Percentiles rank a stretch among this genome's conserved stretches.
phyloP scores from a whole-genome alignment of 148 eudicot species.

The Bassia scoparia region DNA sequence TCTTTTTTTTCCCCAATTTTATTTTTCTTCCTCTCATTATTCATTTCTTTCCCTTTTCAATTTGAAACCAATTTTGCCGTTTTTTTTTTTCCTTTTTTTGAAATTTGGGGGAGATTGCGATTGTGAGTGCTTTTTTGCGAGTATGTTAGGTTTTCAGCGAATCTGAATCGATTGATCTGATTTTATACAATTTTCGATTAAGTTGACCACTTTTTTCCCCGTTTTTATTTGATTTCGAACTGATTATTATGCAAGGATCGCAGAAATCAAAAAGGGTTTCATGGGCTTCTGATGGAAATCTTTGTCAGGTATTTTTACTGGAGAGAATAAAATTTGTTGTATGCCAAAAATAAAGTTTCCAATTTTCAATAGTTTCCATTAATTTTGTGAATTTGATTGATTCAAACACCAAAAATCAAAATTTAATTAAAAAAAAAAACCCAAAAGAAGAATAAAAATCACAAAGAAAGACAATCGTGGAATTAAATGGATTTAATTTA shows the following conservation, averaged over 20 bases:
- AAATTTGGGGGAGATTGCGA: background rate
- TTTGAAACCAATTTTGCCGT: background rate
- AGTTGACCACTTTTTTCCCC: background rate
- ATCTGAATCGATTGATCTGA: slow-evolving; percentile 21
- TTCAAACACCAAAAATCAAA: background rate
- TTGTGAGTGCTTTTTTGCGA: background rate
- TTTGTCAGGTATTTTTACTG: slow-evolving; percentile 59
- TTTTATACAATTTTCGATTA: background rate
- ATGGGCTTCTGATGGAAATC: slow-evolving; percentile 70
- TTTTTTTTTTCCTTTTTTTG: background rate
- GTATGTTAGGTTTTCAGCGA: slow-evolving; percentile 8
- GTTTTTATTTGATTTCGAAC: slow-evolving; percentile 1
- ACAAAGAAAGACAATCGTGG: background rate
- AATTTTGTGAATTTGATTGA: background rate
- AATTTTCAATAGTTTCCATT: background rate
- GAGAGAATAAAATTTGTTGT: slow-evolving; percentile 2
- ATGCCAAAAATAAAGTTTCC: background rate
- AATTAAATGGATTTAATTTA: background rate
- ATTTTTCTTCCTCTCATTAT: background rate
- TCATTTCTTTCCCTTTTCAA: background rate
- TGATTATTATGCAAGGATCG: slow-evolving; percentile 57
- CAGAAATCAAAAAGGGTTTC: slow-evolving; percentile 68
- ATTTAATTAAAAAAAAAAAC: background rate
- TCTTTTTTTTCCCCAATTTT: background rate
- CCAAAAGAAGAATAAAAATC: background rate